Conservation (phyloP, 192 early-diverging fungal genomes). For the Podochytrium sp. region DNA sequence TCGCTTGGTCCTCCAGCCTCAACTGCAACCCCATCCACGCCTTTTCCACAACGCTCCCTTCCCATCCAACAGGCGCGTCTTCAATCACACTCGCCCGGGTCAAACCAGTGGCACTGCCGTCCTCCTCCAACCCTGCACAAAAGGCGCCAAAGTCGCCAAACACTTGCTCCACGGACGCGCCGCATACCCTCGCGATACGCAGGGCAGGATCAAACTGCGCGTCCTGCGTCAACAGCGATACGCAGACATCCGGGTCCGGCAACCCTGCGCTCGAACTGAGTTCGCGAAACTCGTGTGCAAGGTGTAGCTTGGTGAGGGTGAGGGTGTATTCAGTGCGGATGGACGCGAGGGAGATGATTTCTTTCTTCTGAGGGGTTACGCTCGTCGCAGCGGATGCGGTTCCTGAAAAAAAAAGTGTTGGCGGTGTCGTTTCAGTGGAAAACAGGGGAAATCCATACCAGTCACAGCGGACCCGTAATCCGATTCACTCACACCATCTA, state of each 20-base stretch:
- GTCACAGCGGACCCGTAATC: conserved; percentile 17
- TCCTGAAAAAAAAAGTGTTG: neutral
- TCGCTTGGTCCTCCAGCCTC: conserved; percentile 25
- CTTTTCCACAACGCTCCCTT: conserved; percentile 25
- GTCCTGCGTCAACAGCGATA: conserved; percentile 27
- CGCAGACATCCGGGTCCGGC: conserved; percentile 24
- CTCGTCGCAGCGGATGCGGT: neutral
- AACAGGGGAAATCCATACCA: neutral
- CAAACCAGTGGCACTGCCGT: neutral
- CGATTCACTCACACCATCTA: neutral
- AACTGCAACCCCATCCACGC: conserved; percentile 40
- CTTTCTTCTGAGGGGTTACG: neutral
- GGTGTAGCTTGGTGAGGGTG: conserved; percentile 34
- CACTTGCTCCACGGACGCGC: conserved; percentile 12
- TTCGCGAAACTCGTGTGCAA: neutral
- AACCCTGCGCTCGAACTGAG: neutral
- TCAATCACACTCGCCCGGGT: conserved; percentile 34
- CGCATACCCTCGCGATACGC: conserved; percentile 31
- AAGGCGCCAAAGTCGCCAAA: conserved; percentile 34
- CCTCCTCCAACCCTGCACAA: conserved; percentile 20
- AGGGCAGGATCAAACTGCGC: conserved; percentile 39
- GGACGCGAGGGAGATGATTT: conserved; percentile 20
- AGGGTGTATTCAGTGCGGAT: conserved; percentile 40
- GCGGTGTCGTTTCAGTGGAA: neutral
- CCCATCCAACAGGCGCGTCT: conserved; percentile 26